Base-by-base conservation (phyloP, 1,284 basidiomycete species). In the Malassezia dermatis region DNA sequence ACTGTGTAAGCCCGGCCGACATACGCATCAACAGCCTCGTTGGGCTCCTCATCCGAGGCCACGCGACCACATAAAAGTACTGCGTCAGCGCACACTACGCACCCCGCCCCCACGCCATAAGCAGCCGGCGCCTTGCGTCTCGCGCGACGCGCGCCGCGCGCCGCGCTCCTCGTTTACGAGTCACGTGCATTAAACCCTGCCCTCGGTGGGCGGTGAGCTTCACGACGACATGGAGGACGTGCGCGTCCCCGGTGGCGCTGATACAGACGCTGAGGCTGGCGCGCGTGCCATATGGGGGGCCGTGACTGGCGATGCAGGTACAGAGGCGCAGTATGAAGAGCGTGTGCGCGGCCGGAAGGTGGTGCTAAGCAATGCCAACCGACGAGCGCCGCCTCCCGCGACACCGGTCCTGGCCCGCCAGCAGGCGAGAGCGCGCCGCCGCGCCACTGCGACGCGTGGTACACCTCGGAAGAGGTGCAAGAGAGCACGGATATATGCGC, bases 51-150 rank as follows among this genome's bases (percentile, higher is more conserved):
- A 15, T 37, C 39, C 10, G 26, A 41, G 24, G 43, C 31, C 10
- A 55, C 46, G 10, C 48, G 49, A 10, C 53, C 53, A 47, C 48
- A 50, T 28, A 56, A 17, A 17, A 56, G 26, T 15, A 56, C 53
- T 55, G 39, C 10, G 27, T 50, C 15, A 50, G 48, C 28, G n/a
- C 28, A 10, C 17, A 11, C n/a, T 10, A 48, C 53, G 26, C 37
- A 55, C 53, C 53, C 27, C 53, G 47, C 21, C 53, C 53, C 53
- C 48, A 50, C 34, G 27, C 11, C 40, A 30, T 31, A 24, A n/a
- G 43, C 4, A 15, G 43, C 17, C 43, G 42, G 26, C 27, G 26
- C 15, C 43, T 21, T 45, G 43, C 43, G 43, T 31, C 43, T 27
- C 43, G 43, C 28, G 50, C 43, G 31, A 45, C 37, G 27, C 21